These are phyloP conservation scores for Acanthamoeba sp. DNA, from an alignment of 208 protist genomes.

Conservation along the genomic window DNA sequence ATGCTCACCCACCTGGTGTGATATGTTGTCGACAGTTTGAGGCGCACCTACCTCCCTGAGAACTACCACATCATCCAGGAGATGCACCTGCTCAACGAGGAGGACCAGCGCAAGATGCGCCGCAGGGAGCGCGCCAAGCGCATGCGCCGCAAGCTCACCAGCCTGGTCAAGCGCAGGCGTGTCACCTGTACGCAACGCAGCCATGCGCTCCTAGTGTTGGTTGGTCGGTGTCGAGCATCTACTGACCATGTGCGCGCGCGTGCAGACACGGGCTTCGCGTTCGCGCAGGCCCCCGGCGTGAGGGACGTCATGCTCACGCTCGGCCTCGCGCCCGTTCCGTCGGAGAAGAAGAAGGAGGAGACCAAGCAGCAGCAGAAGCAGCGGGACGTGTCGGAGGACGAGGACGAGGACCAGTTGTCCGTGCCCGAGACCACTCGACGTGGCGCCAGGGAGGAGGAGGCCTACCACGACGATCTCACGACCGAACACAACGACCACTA, in stretches of 20 bases:
- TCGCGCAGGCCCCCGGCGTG: conserved; percentile 23
- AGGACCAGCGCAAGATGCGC: background rate
- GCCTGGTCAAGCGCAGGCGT: background rate
- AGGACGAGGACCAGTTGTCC: background rate
- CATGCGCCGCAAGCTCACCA: conserved; percentile 14
- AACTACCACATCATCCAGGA: conserved; percentile 69
- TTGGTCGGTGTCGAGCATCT: background rate
- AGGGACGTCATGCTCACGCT: background rate
- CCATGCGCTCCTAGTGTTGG: background rate
- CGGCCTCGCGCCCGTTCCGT: background rate
- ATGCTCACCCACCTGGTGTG: background rate
- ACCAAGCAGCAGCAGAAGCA: background rate
- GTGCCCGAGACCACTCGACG: background rate
- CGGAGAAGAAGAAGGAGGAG: background rate
- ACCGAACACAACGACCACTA: background rate
- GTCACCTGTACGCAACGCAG: background rate
- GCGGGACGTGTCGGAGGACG: background rate
- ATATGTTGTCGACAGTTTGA: background rate
- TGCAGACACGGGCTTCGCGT: conserved; percentile 73
- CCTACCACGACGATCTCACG: background rate
- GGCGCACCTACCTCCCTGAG: conserved; percentile 62
- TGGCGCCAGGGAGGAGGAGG: background rate
- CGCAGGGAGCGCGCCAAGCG: background rate
- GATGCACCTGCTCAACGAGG: conserved; percentile 23
- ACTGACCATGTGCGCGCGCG: background rate